Base-by-base conservation (phyloP, 192 early-diverging fungal species). In the Gryganskiella cystojenkinii region DNA sequence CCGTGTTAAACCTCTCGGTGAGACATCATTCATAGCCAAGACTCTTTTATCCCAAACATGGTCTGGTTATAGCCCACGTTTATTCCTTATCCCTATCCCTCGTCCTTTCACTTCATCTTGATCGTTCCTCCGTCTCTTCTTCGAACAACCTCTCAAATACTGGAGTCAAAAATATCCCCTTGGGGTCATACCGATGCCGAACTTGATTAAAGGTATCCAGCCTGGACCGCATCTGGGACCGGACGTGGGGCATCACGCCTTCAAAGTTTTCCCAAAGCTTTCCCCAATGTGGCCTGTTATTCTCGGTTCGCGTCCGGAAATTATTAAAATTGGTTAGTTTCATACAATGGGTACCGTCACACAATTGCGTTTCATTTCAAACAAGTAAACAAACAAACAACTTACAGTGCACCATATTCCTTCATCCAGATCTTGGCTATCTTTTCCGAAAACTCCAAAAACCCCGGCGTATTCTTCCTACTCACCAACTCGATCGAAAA, bases 331-430 rank as follows among this genome's bases (percentile, higher is more conserved):
- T 56, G 54, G 54, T 56, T n/a, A 56, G 31, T 56, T 27, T 56
- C 7, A 19, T 56, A 20, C 54, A 43, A 65, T 25, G 31, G 51
- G 37, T 35, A 54, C 20, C 19, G 31, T 19, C 25, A 54, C 22
- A 27, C 34, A 19, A 34, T 34, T 30, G 2, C 20, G 47, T 20
- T 6, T 50, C 47, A 50, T 50, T 50, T 31, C 54, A n/a, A 56
- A 17, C 33, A 56, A 17, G 27, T 34, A 56, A 34, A 30, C 35
- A n/a, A 56, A 56, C 54, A 67, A 58, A 56, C 4, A 35, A 52
- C 49, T 44, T 70, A 70, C 67, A 42, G 54, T 28, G 33, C 44
- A 14, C 31, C 34, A 35, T 70, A 70, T 37, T 70, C 42, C 33
- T 70, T 22, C 17, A 53, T 52, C 44, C 42, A 61, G 28, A 27